These are phyloP conservation scores for Pseudonectria foliicola DNA, from an alignment of 2,329 filamentous ascomycete genomes.

Conservation along the genomic window DNA sequence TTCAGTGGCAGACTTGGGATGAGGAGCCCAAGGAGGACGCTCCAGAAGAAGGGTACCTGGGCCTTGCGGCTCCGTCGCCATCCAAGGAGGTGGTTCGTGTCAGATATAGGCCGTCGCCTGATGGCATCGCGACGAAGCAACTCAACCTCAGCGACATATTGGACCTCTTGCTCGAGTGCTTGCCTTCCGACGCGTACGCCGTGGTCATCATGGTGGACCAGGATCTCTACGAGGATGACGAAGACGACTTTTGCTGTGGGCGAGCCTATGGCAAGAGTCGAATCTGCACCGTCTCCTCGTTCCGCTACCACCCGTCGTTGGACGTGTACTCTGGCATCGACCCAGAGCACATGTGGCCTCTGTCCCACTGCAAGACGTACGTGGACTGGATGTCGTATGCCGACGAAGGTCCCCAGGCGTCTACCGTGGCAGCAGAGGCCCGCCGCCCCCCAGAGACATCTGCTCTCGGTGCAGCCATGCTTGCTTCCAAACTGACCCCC, in stretches of 20 bases:
- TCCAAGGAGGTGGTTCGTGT: constrained; percentile 38
- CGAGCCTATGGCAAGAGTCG: constrained; percentile 58
- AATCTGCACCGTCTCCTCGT: constrained; percentile 53
- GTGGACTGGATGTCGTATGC: constrained; percentile 32
- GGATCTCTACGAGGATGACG: constrained; percentile 59
- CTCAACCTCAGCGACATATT: constrained; percentile 56
- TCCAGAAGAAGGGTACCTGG: constrained; percentile 32
- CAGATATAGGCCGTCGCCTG: constrained; percentile 40
- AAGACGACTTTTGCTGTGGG: constrained; percentile 61
- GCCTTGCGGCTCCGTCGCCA: constrained; percentile 29
- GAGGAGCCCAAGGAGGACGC: constrained; percentile 8
- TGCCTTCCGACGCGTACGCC: constrained; percentile 53
- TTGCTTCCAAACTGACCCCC: constrained; percentile 14
- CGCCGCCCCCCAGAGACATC: constrained; percentile 4
- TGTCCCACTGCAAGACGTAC: constrained; percentile 51
- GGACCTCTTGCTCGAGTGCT: constrained; percentile 44
- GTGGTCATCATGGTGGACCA: constrained; percentile 50
- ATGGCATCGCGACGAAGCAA: constrained; percentile 41
- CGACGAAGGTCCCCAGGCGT: background rate
- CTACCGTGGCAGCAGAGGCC: background rate
- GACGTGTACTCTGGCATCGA: constrained; percentile 33
- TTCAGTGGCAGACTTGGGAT: constrained; percentile 45
- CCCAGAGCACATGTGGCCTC: constrained; percentile 54
- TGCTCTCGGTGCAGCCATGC: constrained; percentile 30
- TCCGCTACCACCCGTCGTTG: constrained; percentile 52